Conservation (phyloP, 108 stramenopile genomes). For the Stephanodiscus triporus region DNA sequence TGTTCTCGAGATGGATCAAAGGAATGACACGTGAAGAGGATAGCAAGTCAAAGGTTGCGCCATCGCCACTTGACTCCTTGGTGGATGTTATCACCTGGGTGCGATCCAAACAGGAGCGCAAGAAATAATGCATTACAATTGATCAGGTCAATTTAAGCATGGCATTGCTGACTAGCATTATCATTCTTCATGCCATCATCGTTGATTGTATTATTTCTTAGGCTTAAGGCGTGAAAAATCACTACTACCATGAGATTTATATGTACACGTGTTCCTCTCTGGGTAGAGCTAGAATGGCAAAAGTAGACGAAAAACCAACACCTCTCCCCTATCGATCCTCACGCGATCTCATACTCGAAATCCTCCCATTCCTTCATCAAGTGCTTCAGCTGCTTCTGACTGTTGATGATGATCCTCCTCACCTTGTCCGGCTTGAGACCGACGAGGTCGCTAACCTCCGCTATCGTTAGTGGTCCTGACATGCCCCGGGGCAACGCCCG, state of each 20-base stretch:
- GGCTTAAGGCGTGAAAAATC: no score
- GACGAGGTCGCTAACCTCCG: constrained; percentile 71
- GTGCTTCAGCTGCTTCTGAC: constrained; percentile 62
- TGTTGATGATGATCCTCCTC: constrained; percentile 69
- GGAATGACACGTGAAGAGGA: constrained; percentile 32
- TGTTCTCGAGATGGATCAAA: constrained; percentile 63
- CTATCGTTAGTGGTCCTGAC: constrained; percentile 76
- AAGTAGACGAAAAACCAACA: no score
- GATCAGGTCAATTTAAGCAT: no score
- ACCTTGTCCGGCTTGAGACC: constrained; percentile 85
- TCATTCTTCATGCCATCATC: no score
- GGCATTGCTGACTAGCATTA: no score
- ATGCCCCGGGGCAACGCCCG: constrained; percentile 50
- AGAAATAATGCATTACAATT: constrained; percentile 1
- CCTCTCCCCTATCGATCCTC: not conserved
- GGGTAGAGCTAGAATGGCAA: no score
- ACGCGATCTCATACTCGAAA: constrained; percentile 61
- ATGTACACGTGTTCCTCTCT: no score
- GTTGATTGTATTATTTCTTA: no score
- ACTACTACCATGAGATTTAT: no score
- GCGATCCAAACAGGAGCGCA: constrained; percentile 31
- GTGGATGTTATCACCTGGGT: constrained; percentile 43
- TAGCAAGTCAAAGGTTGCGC: constrained; percentile 4
- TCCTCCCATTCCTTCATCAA: constrained; percentile 73
- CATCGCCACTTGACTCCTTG: constrained; percentile 33